Conservation (phyloP, 2,329 filamentous ascomycete genomes). For the Boeremia lycopersici region DNA sequence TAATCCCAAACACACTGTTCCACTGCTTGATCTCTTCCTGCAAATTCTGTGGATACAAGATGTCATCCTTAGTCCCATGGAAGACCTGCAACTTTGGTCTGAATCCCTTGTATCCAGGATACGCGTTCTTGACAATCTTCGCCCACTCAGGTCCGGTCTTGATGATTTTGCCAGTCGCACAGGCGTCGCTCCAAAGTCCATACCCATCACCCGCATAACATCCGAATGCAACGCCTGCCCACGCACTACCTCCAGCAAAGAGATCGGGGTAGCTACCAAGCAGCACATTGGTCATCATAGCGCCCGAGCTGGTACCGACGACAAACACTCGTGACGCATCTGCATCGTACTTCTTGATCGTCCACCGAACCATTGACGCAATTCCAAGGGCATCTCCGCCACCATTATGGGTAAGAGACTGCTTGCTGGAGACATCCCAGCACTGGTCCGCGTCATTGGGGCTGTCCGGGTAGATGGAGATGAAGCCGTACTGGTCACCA, state of each 20-base stretch:
- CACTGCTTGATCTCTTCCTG: constrained; percentile 45
- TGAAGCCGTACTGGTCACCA: constrained; percentile 43
- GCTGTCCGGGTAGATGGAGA: constrained; percentile 42
- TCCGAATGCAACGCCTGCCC: constrained; percentile 44
- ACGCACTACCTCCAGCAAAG: constrained; percentile 43
- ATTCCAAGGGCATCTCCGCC: constrained; percentile 44
- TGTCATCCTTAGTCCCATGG: constrained; percentile 36
- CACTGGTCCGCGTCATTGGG: constrained; percentile 40
- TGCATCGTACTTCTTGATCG: constrained; percentile 35
- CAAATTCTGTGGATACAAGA: constrained; percentile 41
- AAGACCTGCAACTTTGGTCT: constrained; percentile 42
- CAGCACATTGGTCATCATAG: constrained; percentile 46
- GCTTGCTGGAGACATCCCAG: constrained; percentile 44
- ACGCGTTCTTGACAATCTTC: constrained; percentile 34
- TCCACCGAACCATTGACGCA: constrained; percentile 40
- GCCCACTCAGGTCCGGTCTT: constrained; percentile 42
- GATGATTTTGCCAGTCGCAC: constrained; percentile 40
- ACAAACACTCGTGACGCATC: constrained; percentile 42
- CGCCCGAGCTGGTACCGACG: constrained; percentile 42
- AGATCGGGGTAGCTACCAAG: constrained; percentile 43
- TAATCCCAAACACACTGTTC: constrained; percentile 39
- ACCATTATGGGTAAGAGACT: constrained; percentile 40
- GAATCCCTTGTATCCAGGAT: constrained; percentile 38
- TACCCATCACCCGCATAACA: constrained; percentile 43
- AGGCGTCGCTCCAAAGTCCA: constrained; percentile 40